phyloP scores from a whole-genome alignment of 768 basidiomycete species.

The Mycena filopes region DNA sequence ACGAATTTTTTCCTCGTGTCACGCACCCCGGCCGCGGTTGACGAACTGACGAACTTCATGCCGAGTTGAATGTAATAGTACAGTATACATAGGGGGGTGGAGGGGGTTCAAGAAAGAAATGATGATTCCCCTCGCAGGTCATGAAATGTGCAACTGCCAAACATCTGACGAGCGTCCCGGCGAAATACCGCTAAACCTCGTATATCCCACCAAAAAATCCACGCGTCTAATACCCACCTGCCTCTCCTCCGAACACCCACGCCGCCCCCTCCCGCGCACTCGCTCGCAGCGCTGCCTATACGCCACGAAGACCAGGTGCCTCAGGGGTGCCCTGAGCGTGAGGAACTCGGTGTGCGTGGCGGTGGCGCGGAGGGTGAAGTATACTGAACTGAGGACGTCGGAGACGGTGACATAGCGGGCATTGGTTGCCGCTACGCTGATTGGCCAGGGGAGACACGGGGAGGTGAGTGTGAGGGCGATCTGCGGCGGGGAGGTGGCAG shows the following conservation, averaged over 20 bases:
- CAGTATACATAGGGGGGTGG: too few relatives aligned
- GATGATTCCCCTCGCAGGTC: too few relatives aligned
- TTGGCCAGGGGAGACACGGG: slow-evolving; percentile 15
- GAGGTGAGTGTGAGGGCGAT: slow-evolving; percentile 8
- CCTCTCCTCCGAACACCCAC: slow-evolving; percentile 18
- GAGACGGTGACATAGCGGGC: slow-evolving; percentile 10
- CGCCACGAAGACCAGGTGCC: not conserved
- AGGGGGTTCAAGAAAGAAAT: too few relatives aligned
- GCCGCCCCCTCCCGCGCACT: not conserved
- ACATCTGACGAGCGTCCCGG: not conserved
- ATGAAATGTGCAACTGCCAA: slow-evolving; percentile 19
- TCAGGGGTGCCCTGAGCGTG: slow-evolving; percentile 12
- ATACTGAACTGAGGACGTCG: slow-evolving; percentile 5
- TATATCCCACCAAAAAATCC: slow-evolving; percentile 24
- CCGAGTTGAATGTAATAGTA: too few relatives aligned
- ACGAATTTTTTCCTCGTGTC: too few relatives aligned
- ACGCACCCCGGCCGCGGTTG: too few relatives aligned
- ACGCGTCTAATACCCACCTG: slow-evolving; percentile 6
- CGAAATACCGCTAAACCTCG: slow-evolving; percentile 13
- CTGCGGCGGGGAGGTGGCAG: slow-evolving; percentile 16
- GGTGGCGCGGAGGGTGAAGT: slow-evolving; percentile 10
- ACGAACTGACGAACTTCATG: too few relatives aligned
- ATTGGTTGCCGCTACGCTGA: slow-evolving; percentile 8
- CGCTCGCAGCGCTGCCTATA: slow-evolving; percentile 19
- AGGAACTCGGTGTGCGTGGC: slow-evolving; percentile 7